A percentile compares a stretch with the other conserved stretches of the same genome.
These are phyloP conservation scores for Spergularia bocconei DNA, from an alignment of 148 eudicot species.

Conservation along the genomic window DNA sequence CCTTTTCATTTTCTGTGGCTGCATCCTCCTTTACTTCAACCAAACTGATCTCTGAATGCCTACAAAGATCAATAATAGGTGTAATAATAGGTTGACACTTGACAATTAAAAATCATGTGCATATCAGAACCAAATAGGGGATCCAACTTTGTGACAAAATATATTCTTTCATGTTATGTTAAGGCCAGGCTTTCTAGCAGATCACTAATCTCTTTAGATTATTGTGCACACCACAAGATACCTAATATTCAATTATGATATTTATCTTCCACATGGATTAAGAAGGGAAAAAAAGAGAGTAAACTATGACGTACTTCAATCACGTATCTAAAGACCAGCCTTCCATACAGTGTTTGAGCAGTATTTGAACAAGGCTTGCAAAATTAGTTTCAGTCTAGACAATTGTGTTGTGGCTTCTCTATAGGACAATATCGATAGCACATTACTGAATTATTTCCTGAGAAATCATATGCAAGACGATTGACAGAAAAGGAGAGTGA, in stretches of 20 bases:
- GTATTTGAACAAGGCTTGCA: not conserved
- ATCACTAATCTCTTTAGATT: not conserved
- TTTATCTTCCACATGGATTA: not conserved
- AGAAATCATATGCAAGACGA: not conserved
- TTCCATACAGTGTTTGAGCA: not conserved
- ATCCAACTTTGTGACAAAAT: conserved; percentile 8
- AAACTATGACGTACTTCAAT: not conserved
- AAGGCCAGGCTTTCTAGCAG: not conserved
- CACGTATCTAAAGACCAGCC: not conserved
- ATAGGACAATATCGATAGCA: not conserved
- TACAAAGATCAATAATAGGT: conserved; percentile 27
- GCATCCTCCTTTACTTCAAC: conserved; percentile 54
- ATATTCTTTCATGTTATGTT: not conserved
- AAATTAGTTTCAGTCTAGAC: not conserved
- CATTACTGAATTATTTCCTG: not conserved
- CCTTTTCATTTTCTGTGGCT: conserved; percentile 66
- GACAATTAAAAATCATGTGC: not conserved
- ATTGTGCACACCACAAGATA: not conserved
- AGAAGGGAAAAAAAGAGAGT: not conserved
- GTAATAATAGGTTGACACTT: not conserved
- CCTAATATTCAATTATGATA: not conserved
- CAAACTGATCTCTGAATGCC: conserved; percentile 65
- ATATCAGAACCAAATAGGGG: not conserved
- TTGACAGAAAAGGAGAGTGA: not conserved
- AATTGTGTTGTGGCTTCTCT: not conserved